These are phyloP conservation scores for Silene vulgaris DNA, from an alignment of 179 eudicot species.

Conservation along the genomic window DNA sequence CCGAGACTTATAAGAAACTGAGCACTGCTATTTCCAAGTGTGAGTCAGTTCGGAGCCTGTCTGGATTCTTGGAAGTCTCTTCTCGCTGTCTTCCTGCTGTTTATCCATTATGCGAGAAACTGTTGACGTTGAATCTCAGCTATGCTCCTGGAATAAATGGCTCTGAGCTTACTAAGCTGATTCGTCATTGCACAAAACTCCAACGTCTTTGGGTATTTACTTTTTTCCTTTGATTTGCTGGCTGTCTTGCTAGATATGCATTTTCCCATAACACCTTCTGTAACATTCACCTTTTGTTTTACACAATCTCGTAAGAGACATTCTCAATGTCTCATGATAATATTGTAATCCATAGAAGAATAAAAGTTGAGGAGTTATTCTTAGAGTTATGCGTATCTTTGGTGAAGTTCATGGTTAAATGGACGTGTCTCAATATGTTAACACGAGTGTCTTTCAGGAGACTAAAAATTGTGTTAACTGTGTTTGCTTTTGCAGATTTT, in stretches of 20 bases:
- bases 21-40: conserved; percentile 41
- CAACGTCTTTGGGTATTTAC: conserved; percentile 61
- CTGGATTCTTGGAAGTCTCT: conserved; percentile 64
- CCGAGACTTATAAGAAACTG: conserved; percentile 47
- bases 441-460: background rate
- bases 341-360: background rate
- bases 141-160: conserved; percentile 65
- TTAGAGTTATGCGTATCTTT: too few relatives aligned
- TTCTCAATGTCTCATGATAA: background rate
- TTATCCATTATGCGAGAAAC: conserved; percentile 53
- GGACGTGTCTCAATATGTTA: too few relatives aligned
- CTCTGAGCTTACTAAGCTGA: conserved; percentile 47
- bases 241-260: background rate
- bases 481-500: conserved; percentile 43
- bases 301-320: background rate
- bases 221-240: background rate
- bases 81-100: conserved; percentile 47
- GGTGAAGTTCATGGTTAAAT: too few relatives aligned
- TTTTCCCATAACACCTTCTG: background rate
- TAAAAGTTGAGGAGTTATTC: too few relatives aligned
- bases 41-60: conserved; percentile 57
- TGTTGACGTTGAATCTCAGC: conserved; percentile 70
- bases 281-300: background rate
- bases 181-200: conserved; percentile 57
- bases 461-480: background rate